phyloP scores from a whole-genome alignment of 1,284 basidiomycete species.

The Lentinus polychrous region DNA sequence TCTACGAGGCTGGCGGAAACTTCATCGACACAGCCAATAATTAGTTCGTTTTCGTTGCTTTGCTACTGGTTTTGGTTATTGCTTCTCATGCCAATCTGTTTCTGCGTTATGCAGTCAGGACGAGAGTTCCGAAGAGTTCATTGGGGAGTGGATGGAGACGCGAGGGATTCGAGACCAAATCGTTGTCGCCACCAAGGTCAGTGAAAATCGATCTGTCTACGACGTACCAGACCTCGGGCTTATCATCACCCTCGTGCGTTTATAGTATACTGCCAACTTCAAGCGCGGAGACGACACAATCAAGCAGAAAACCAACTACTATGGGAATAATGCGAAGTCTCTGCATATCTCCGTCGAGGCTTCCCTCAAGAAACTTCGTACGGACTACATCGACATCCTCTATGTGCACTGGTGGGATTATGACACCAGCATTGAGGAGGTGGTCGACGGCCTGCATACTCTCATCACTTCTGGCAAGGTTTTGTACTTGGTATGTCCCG shows the following conservation, averaged over 20 bases:
- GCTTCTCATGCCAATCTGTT: neutral
- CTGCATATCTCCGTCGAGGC: constrained; percentile 26
- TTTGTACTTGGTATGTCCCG: constrained; percentile 36
- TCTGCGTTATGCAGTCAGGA: constrained; percentile 20
- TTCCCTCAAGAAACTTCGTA: constrained; percentile 37
- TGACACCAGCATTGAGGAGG: constrained; percentile 36
- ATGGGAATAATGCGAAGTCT: constrained; percentile 30
- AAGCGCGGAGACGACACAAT: constrained; percentile 13
- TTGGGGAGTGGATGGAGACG: constrained; percentile 32
- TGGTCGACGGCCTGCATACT: constrained; percentile 41
- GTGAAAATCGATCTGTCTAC: neutral
- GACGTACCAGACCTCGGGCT: too few species aligned
- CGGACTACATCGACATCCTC: constrained; percentile 34
- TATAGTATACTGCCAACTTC: constrained; percentile 9
- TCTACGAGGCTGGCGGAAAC: constrained; percentile 17
- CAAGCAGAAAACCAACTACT: constrained; percentile 22
- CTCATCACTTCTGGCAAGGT: constrained; percentile 36
- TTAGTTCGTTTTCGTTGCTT: too few species aligned
- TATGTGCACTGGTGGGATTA: constrained; percentile 40
- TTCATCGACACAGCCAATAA: constrained; percentile 16
- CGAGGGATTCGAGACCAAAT: constrained; percentile 30
- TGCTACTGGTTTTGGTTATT: neutral
- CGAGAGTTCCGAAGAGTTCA: constrained; percentile 28
- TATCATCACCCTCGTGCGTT: neutral
- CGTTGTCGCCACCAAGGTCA: constrained; percentile 28